These are phyloP conservation scores for Pelagomonas calceolata DNA, from an alignment of 108 stramenopile species.

Conservation along the genomic window DNA sequence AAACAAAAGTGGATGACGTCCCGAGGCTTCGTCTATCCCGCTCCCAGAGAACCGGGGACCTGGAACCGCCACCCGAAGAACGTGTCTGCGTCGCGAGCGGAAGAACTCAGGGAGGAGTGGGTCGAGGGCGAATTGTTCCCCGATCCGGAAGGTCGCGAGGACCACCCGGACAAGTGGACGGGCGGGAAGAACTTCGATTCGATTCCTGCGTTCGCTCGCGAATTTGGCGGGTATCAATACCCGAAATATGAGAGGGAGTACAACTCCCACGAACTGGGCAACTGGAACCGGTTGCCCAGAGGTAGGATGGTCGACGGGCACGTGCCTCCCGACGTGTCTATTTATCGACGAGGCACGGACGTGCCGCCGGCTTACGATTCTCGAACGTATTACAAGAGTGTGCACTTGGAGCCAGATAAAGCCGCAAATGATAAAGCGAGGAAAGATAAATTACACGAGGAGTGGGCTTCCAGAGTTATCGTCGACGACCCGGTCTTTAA, in stretches of 20 bases:
- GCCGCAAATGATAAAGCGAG: slow-evolving; percentile 10
- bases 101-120: slow-evolving; percentile 36
- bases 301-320: slow-evolving; percentile 8
- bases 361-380: too few relatives aligned
- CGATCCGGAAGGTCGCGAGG: not conserved
- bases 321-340: too few relatives aligned
- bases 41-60: slow-evolving; percentile 19
- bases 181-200: slow-evolving; percentile 12
- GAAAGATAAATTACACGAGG: slow-evolving; percentile 15
- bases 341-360: too few relatives aligned
- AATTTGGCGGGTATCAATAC: slow-evolving; percentile 12
- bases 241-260: slow-evolving; percentile 21
- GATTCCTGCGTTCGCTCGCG: not conserved
- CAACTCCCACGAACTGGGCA: slow-evolving; percentile 20
- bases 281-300: slow-evolving; percentile 19
- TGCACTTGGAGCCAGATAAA: not conserved
- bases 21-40: slow-evolving; percentile 34
- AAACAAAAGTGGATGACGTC: slow-evolving; percentile 15
- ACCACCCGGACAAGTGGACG: slow-evolving; percentile 2
- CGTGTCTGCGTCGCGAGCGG: slow-evolving; percentile 29
- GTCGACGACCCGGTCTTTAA: slow-evolving; percentile 35
- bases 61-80: slow-evolving; percentile 26
- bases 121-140: slow-evolving; percentile 29
- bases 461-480: slow-evolving; percentile 26
- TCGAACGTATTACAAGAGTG: not conserved